phyloP scores from a whole-genome alignment of 768 basidiomycete species.

The Rhodotorula sphaerocarpa region DNA sequence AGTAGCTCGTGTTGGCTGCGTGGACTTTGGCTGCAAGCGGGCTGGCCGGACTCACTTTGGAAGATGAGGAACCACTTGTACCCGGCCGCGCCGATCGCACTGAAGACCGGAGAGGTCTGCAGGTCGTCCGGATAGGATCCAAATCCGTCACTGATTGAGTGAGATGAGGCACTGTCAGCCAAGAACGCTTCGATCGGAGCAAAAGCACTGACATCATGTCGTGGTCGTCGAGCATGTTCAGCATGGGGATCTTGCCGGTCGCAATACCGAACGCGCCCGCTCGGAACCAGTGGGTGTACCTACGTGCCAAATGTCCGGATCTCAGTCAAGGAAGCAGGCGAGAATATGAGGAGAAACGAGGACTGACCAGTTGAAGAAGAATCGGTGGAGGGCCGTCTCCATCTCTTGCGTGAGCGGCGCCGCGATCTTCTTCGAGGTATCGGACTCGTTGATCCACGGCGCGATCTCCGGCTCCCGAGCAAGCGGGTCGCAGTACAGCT shows the following conservation, averaged over 20 bases:
- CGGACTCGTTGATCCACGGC: slow-evolving; percentile 64
- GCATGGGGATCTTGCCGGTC: slow-evolving; percentile 35
- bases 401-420: slow-evolving; percentile 65
- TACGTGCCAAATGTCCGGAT: background rate
- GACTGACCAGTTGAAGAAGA: slow-evolving; percentile 28
- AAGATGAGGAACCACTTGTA: slow-evolving; percentile 92
- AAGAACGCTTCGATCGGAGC: too few relatives aligned
- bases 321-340: too few relatives aligned
- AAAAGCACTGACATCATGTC: slow-evolving; percentile 20
- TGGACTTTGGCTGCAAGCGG: too few relatives aligned
- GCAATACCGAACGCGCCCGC: slow-evolving; percentile 39
- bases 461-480: slow-evolving; percentile 81
- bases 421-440: slow-evolving; percentile 54
- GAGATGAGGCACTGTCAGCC: background rate
- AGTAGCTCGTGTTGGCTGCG: background rate
- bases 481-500: slow-evolving; percentile 43
- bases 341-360: background rate
- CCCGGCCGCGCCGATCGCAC: slow-evolving; percentile 62
- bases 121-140: slow-evolving; percentile 64
- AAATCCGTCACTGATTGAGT: slow-evolving; percentile 32
- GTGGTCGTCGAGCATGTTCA: slow-evolving; percentile 43
- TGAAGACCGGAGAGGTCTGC: slow-evolving; percentile 33
- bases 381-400: slow-evolving; percentile 63
- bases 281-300: slow-evolving; percentile 38
- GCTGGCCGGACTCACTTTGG: slow-evolving; percentile 59